These are phyloP conservation scores for Aureobasidium subglaciale DNA, from an alignment of 2,329 filamentous ascomycete species.

Conservation along the genomic window DNA sequence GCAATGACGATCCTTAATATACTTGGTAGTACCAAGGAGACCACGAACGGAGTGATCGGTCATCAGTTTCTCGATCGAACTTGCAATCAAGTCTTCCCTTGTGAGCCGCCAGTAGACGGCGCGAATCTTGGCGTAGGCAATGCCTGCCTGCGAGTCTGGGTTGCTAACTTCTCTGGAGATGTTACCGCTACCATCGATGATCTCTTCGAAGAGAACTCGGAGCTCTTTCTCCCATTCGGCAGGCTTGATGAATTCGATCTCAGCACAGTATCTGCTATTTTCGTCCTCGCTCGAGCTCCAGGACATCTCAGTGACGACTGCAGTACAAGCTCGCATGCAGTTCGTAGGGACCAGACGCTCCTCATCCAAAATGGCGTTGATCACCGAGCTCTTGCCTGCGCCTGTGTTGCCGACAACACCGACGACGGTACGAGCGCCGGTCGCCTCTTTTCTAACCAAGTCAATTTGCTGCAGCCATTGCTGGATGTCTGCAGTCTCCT, in stretches of 20 bases:
- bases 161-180: slow-evolving; percentile 32
- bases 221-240: slow-evolving; percentile 51
- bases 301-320: slow-evolving; percentile 53
- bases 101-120: slow-evolving; percentile 41
- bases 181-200: slow-evolving; percentile 36
- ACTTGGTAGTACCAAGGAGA: slow-evolving; percentile 42
- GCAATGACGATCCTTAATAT: slow-evolving; percentile 33
- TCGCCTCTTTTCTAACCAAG: slow-evolving; percentile 34
- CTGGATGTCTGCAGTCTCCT: slow-evolving; percentile 26
- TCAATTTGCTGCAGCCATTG: slow-evolving; percentile 38
- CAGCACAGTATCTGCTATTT: slow-evolving; percentile 42
- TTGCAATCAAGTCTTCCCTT: slow-evolving; percentile 33
- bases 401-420: slow-evolving; percentile 57
- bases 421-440: slow-evolving; percentile 41
- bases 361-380: slow-evolving; percentile 58
- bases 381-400: slow-evolving; percentile 55
- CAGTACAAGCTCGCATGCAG: slow-evolving; percentile 56
- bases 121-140: slow-evolving; percentile 46
- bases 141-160: slow-evolving; percentile 40
- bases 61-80: slow-evolving; percentile 37
- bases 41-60: slow-evolving; percentile 31
- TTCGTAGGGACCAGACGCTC: slow-evolving; percentile 50
- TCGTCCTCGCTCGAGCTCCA: slow-evolving; percentile 44
- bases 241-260: slow-evolving; percentile 50
- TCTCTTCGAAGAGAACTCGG: slow-evolving; percentile 41